phyloP scores from a whole-genome alignment of 208 protist species.

The Leishmania amazonensis region DNA sequence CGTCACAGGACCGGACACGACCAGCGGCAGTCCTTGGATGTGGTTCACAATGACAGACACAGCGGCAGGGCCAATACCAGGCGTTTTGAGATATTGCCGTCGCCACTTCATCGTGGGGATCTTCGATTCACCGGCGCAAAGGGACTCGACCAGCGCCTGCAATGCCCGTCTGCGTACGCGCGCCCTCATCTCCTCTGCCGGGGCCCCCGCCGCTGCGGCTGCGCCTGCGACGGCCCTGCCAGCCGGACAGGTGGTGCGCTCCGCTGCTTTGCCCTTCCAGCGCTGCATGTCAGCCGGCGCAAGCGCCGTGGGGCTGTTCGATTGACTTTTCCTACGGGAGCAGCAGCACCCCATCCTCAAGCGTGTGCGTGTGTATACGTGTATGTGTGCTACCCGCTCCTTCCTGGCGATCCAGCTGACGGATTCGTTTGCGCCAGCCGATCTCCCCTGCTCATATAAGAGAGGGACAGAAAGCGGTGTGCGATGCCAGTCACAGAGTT shows the following conservation, averaged over 20 bases:
- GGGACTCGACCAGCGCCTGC: slow-evolving; percentile 46
- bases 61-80: slow-evolving; percentile 40
- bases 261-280: not conserved
- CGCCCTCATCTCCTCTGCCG: slow-evolving; percentile 36
- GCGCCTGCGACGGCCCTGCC: slow-evolving; percentile 6
- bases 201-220: slow-evolving; percentile 9
- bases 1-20: not conserved
- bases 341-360: slow-evolving; percentile 18
- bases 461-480: too few relatives aligned
- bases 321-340: not conserved
- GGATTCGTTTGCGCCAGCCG: not conserved
- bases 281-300: not conserved
- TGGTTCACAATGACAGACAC: slow-evolving; percentile 26
- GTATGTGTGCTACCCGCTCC: not conserved
- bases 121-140: slow-evolving; percentile 30
- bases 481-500: not conserved
- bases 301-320: not conserved
- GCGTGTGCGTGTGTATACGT: not conserved
- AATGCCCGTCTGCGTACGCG: slow-evolving; percentile 36
- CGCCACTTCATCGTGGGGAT: slow-evolving; percentile 61
- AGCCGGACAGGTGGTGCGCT: not conserved
- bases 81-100: slow-evolving; percentile 47
- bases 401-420: not conserved
- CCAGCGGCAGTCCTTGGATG: slow-evolving; percentile 18
- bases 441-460: not conserved